Conservation (phyloP, 257 asterid species). For the Nicotiana paniculata region DNA sequence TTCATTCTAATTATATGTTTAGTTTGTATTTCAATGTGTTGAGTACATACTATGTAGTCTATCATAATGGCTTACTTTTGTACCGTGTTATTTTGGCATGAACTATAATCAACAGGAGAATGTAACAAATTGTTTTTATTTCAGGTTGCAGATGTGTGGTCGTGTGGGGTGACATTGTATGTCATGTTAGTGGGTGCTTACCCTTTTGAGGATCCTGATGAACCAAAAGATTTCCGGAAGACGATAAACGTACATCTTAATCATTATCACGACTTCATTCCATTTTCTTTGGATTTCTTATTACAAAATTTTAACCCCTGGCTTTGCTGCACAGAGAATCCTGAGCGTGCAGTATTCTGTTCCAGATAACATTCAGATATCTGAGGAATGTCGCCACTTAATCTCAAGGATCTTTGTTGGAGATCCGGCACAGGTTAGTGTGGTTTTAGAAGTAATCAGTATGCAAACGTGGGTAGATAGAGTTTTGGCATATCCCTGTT, state of each 20-base stretch:
- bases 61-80: background rate
- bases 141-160: slow-evolving; percentile 96
- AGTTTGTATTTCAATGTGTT: background rate
- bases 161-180: slow-evolving; percentile 83
- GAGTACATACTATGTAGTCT: background rate
- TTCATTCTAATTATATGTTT: background rate
- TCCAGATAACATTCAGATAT: slow-evolving; percentile 50
- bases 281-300: background rate
- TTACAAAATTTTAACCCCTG: background rate
- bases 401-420: slow-evolving; percentile 65
- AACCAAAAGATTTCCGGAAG: slow-evolving; percentile 72
- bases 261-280: background rate
- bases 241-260: slow-evolving; percentile 40
- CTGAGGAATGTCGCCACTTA: slow-evolving; percentile 62
- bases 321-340: slow-evolving; percentile 39
- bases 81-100: background rate
- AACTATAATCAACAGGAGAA: slow-evolving; percentile 5
- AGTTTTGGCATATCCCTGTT: background rate
- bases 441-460: background rate
- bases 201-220: slow-evolving; percentile 88
- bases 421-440: slow-evolving; percentile 59
- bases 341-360: slow-evolving; percentile 55
- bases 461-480: background rate
- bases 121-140: slow-evolving; percentile 11
- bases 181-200: slow-evolving; percentile 87